phyloP scores from a whole-genome alignment of 345 rosid genomes.

The Toxicodendron radicans region DNA sequence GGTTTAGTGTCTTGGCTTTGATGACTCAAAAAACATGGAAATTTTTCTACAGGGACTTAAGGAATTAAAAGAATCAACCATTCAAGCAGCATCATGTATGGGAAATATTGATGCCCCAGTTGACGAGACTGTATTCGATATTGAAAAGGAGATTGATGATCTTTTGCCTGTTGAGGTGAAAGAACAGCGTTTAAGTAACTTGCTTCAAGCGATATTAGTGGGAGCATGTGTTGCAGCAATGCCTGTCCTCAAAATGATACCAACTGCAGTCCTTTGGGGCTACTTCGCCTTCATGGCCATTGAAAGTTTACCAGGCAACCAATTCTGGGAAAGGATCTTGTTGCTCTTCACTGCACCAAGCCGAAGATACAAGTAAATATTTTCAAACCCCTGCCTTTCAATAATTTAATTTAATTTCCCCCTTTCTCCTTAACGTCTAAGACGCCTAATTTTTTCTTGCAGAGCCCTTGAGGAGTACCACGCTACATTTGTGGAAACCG shows the following conservation, averaged over 20 bases:
- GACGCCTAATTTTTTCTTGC: constrained; percentile 17
- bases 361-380: constrained; percentile 66
- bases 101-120: constrained; percentile 68
- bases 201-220: constrained; percentile 75
- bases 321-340: constrained; percentile 81
- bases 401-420: background rate
- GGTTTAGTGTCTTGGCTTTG: background rate
- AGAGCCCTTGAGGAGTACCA: constrained; percentile 87
- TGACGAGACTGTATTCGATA: constrained; percentile 68
- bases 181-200: constrained; percentile 77
- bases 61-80: constrained; percentile 73
- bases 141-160: constrained; percentile 81
- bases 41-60: constrained; percentile 48
- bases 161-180: constrained; percentile 80
- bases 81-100: constrained; percentile 61
- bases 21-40: background rate
- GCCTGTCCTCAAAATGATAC: constrained; percentile 80
- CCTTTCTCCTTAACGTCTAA: background rate
- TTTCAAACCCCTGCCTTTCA: background rate
- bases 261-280: constrained; percentile 85
- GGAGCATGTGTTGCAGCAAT: constrained; percentile 81
- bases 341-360: constrained; percentile 78
- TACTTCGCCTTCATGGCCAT: constrained; percentile 90
- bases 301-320: constrained; percentile 84
- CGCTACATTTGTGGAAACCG: constrained; percentile 86